Percentiles rank a stretch among this genome's conserved stretches.
Conservation (phyloP, 2,329 filamentous ascomycete species). For the Pestalotiopsis sp. region DNA sequence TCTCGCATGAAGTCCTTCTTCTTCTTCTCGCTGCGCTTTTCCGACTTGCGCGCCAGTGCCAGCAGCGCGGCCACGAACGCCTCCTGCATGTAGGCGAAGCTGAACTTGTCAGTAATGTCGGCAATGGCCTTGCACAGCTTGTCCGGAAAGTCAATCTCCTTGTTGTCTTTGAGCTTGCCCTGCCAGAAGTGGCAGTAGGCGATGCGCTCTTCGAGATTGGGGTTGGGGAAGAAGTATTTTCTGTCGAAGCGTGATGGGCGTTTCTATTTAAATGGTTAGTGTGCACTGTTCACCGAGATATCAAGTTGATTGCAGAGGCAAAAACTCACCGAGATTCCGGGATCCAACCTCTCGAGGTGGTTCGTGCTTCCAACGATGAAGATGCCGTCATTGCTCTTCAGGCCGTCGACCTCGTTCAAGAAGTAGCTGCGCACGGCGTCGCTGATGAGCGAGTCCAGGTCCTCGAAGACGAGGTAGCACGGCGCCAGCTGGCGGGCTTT, state of each 20-base stretch:
- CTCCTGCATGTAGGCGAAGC: conserved; percentile 72
- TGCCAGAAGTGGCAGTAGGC: conserved; percentile 68
- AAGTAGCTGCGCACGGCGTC: conserved; percentile 68
- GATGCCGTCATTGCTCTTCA: conserved; percentile 71
- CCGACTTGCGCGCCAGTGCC: conserved; percentile 50
- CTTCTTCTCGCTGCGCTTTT: conserved; percentile 16
- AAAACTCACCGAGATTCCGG: conserved; percentile 57
- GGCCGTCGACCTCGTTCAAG: conserved; percentile 72
- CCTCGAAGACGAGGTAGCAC: conserved; percentile 73
- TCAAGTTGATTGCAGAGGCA: too few species aligned
- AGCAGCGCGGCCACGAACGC: conserved; percentile 67
- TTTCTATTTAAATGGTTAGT: conserved; percentile 42
- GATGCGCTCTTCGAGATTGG: conserved; percentile 54
- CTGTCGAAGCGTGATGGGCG: conserved; percentile 68
- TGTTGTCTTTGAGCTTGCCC: conserved; percentile 55
- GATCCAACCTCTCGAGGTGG: conserved; percentile 67
- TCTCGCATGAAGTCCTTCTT: conserved; percentile 34
- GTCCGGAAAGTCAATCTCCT: conserved; percentile 63
- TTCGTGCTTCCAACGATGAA: conserved; percentile 71
- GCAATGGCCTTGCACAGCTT: conserved; percentile 61
- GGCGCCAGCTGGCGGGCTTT: conserved; percentile 66
- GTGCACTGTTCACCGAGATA: not conserved
- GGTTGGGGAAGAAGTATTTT: conserved; percentile 67
- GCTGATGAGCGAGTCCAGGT: conserved; percentile 68
- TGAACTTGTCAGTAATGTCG: conserved; percentile 65